Conservation (phyloP, 331 rosid genomes). For the Malus hybrid region DNA sequence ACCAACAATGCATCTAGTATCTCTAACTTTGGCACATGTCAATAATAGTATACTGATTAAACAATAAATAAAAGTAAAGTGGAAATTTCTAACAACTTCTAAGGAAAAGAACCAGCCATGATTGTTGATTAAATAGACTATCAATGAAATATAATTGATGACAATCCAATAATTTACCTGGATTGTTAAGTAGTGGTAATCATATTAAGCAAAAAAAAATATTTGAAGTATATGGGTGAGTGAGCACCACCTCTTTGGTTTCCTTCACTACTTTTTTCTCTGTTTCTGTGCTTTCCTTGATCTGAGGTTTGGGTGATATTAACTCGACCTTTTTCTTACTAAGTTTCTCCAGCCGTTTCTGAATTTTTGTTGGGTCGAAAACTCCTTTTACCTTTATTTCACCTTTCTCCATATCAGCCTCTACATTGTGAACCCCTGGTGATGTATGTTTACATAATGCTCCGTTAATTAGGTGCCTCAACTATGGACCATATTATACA, state of each 20-base stretch:
- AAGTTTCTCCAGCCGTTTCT: slow-evolving; percentile 44
- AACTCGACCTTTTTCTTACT: slow-evolving; percentile 56
- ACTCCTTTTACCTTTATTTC: slow-evolving; percentile 65
- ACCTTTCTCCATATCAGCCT: slow-evolving; percentile 49
- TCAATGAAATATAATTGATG: background rate
- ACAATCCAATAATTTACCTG: background rate
- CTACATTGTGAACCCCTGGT: slow-evolving; percentile 68
- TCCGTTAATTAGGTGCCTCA: background rate
- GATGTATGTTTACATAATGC: background rate
- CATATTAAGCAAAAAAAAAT: background rate
- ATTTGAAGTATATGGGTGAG: background rate
- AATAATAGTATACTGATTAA: too few species aligned
- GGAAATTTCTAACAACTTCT: background rate
- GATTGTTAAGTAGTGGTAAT: background rate
- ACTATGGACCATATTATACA: background rate
- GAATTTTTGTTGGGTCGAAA: slow-evolving; percentile 51
- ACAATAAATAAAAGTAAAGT: too few species aligned
- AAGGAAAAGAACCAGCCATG: background rate
- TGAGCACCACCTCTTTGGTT: slow-evolving; percentile 35
- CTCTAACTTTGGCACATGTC: too few species aligned
- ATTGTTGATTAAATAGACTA: background rate
- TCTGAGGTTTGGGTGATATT: slow-evolving; percentile 62
- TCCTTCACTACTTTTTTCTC: slow-evolving; percentile 38
- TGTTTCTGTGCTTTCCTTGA: slow-evolving; percentile 14
- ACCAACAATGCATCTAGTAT: background rate